These are phyloP conservation scores for Penicillium egyptiacum DNA, from an alignment of 495 filamentous ascomycete species.

Conservation along the genomic window DNA sequence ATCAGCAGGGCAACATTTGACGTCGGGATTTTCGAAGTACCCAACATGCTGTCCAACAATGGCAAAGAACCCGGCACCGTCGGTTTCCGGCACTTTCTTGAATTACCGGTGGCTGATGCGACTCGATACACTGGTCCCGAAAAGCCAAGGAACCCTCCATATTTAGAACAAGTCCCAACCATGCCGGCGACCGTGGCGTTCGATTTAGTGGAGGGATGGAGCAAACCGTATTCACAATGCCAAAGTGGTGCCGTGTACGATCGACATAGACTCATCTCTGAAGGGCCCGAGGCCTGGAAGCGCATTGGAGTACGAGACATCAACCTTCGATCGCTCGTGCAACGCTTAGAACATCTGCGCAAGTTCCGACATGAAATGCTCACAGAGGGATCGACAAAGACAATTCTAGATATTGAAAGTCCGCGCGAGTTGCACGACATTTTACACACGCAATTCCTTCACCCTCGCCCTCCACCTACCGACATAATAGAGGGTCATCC, in stretches of 20 bases:
- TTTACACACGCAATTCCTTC: constrained; percentile 48
- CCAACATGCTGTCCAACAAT: constrained; percentile 74
- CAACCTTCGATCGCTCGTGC: constrained; percentile 34
- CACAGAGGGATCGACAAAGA: constrained; percentile 30
- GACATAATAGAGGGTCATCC: constrained; percentile 28
- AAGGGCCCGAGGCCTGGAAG: constrained; percentile 42
- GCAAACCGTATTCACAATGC: constrained; percentile 36
- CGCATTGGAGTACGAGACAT: constrained; percentile 45
- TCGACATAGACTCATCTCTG: constrained; percentile 34
- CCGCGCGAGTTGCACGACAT: constrained; percentile 44
- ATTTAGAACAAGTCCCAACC: constrained; percentile 33
- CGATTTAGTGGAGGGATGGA: constrained; percentile 40
- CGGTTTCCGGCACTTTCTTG: constrained; percentile 72
- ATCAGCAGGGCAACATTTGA: constrained; percentile 55
- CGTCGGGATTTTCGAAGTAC: constrained; percentile 58
- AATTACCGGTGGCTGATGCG: constrained; percentile 64
- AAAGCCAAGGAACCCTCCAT: constrained; percentile 27
- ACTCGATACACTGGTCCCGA: constrained; percentile 42
- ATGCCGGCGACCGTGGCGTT: constrained; percentile 36
- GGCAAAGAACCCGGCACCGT: constrained; percentile 69
- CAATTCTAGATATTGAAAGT: constrained; percentile 45
- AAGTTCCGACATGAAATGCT: constrained; percentile 41
- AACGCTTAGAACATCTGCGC: constrained; percentile 45
- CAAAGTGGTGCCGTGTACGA: constrained; percentile 37
- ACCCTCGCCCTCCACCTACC: constrained; percentile 32